These are phyloP conservation scores for Gardenia jasminoides DNA, from an alignment of 257 asterid species.

Conservation along the genomic window DNA sequence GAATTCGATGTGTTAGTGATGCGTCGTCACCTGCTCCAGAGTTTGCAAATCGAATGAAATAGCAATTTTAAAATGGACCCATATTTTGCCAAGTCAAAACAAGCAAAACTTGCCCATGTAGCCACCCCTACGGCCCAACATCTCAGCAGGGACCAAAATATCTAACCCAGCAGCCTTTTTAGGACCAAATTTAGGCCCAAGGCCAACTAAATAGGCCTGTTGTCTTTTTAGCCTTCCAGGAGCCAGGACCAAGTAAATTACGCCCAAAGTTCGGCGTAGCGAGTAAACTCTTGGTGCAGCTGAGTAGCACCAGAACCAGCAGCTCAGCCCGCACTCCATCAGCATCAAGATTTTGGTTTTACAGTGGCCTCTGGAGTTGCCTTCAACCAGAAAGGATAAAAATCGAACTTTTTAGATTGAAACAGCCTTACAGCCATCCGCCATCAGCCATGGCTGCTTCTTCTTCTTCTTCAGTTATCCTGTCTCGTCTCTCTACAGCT, in stretches of 20 bases:
- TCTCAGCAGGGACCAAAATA: background rate
- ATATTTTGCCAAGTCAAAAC: too few relatives aligned
- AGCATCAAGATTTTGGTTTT: constrained; percentile 1
- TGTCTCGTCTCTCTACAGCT: constrained; percentile 51
- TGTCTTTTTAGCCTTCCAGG: background rate
- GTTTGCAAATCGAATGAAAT: too few relatives aligned
- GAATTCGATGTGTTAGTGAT: too few relatives aligned
- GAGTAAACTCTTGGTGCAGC: background rate
- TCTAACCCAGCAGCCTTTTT: background rate
- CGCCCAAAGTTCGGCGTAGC: background rate
- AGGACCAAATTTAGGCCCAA: background rate
- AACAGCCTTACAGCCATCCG: background rate
- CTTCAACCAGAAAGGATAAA: background rate
- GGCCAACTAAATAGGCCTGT: background rate
- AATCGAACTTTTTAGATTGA: background rate
- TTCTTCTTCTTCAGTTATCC: constrained; percentile 37
- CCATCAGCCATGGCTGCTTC: constrained; percentile 53
- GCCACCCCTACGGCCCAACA: too few relatives aligned
- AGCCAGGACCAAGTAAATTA: background rate
- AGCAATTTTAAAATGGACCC: too few relatives aligned
- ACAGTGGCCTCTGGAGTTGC: constrained; percentile 1
- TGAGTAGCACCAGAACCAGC: background rate
- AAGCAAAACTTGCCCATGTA: too few relatives aligned
- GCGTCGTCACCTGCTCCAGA: too few relatives aligned
- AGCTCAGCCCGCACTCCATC: background rate